A percentile compares a stretch with the other conserved stretches of the same genome.
Evolutionary conservation across 345 rosid species (phyloP).

Genomic region (Ceriops tagal): DNA sequence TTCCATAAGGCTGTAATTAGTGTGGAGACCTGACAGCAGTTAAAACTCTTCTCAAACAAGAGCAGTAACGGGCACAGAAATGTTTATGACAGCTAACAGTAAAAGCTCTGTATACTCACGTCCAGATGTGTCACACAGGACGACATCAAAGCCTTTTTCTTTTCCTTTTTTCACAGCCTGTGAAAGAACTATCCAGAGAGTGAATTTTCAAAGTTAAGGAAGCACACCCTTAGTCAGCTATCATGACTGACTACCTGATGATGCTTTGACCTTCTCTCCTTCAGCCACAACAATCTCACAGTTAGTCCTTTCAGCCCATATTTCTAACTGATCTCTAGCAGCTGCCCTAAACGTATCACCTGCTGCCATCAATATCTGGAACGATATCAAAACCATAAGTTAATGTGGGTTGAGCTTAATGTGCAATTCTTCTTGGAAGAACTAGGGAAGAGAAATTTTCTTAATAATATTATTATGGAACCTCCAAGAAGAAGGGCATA

Average conservation of each 20-base stretch:
- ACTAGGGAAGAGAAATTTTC: neutral
- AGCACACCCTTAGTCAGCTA: conserved; percentile 2
- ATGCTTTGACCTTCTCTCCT: conserved; percentile 72
- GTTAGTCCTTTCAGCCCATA: conserved; percentile 93
- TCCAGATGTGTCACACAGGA: conserved; percentile 94
- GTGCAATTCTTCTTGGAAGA: neutral
- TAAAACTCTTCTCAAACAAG: conserved; percentile 9
- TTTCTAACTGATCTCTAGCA: conserved; percentile 91
- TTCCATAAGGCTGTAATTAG: conserved; percentile 94
- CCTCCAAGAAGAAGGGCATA: no score
- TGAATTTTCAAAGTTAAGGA: neutral
- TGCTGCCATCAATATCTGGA: conserved; percentile 87
- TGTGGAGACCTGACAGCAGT: conserved; percentile 71
- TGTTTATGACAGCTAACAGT: conserved; percentile 10
- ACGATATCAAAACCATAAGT: conserved; percentile 34
- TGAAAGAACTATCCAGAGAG: conserved; percentile 76
- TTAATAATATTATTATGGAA: no score
- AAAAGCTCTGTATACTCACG: conserved; percentile 49
- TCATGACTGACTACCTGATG: conserved; percentile 55
- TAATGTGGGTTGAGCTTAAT: conserved; percentile 3
- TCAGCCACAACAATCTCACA: conserved; percentile 87
- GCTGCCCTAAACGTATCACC: conserved; percentile 99
- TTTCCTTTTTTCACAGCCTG: conserved; percentile 93
- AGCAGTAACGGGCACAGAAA: conserved; percentile 20
- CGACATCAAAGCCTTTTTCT: conserved; percentile 76